phyloP scores from a whole-genome alignment of 768 basidiomycete genomes.

The Hygrophoropsis aurantiaca region DNA sequence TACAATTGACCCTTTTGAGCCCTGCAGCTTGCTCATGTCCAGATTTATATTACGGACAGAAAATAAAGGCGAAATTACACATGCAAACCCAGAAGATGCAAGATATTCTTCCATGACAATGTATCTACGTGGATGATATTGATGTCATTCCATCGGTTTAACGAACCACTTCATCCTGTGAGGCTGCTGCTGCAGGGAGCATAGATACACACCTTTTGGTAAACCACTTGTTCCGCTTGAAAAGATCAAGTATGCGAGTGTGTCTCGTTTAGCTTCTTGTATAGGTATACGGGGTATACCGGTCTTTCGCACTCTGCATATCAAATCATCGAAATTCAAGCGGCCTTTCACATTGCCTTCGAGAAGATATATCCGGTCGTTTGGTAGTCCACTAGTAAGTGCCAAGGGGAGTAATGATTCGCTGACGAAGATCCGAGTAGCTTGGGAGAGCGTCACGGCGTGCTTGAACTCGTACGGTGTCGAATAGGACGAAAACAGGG shows the following conservation, averaged over 20 bases:
- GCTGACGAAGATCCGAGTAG: constrained; percentile 55
- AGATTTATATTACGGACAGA: no score
- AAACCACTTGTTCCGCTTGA: constrained; percentile 79
- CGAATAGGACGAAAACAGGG: constrained; percentile 51
- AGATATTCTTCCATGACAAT: no score
- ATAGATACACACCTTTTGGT: constrained; percentile 56
- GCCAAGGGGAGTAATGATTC: constrained; percentile 43
- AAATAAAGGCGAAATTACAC: no score
- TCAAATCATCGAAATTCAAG: constrained; percentile 44
- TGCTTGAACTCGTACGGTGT: constrained; percentile 59
- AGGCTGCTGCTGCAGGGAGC: no score
- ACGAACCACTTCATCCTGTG: no score
- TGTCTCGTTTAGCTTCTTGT: constrained; percentile 47
- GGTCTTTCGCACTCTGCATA: constrained; percentile 37
- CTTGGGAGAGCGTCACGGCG: constrained; percentile 44
- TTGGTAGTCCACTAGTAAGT: constrained; percentile 33
- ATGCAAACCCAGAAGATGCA: no score
- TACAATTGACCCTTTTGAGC: not conserved
- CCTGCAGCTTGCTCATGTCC: not conserved
- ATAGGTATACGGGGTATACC: constrained; percentile 41
- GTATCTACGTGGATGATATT: no score
- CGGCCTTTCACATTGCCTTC: constrained; percentile 41
- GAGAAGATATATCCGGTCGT: constrained; percentile 49
- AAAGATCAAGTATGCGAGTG: constrained; percentile 68
- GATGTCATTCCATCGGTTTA: no score